Base-by-base conservation (phyloP, 768 basidiomycete genomes). In the Zangia roseola region DNA sequence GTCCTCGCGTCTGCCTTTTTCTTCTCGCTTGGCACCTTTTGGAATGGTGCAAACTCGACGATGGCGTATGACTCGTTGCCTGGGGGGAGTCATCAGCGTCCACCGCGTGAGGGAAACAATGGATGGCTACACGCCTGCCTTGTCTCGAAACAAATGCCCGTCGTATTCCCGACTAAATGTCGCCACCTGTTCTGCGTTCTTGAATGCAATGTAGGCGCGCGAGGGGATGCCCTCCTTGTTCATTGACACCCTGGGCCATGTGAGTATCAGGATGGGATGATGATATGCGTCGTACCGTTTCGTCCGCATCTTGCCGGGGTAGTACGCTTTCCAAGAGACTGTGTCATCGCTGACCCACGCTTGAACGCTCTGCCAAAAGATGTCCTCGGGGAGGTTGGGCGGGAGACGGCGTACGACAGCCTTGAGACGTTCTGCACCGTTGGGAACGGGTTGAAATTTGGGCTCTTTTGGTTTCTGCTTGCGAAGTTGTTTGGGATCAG, bases 41-140 rank as follows among this genome's bases (percentile, higher is more conserved):
- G 94, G 54, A 87, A 91, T 5, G 94, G 92, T 0, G 97, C 89
- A 61, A 89, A 97, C 68, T 99, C 95, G 7, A 99, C 93, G 5
- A 97, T 75, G 2, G 91, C 94, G 41, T 86, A 77, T 2, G 83
- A 90, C 63, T 95, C 91, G 59, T 86, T 87, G 14, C 95, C 95
- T 95, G 10, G 37, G 9, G 28, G 20, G 38, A 35, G 17, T 24
- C 36, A 40, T 52, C 49, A 31, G 28, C 17, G 14, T 40, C 12
- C 25, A 19, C 2, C 14, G 14, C 14, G 13, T 30, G 19, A 16
- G 4, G 42, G 16, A 14, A 33, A 20, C 30, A 40, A 13, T 14
- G 12, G n/a, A 16, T 19, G 2, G 17, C 16, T 12, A 50, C 60
- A 6, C 43, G 92, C 95, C 95, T 53, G 86, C 77, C 76, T 94